Conservation (phyloP, 345 rosid genomes). For the Arabis hirsuta region DNA sequence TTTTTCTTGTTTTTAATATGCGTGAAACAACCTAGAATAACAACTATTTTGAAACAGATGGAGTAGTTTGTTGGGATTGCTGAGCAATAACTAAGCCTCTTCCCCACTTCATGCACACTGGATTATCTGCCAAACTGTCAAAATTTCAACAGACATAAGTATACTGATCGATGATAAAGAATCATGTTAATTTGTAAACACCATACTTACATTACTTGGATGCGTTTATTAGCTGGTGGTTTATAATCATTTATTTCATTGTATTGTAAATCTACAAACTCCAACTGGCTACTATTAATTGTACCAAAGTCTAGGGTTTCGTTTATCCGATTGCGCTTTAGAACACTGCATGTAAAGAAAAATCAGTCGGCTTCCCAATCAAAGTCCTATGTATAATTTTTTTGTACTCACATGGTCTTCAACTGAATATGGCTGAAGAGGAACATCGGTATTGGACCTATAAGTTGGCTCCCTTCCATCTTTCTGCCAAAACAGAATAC, state of each 20-base stretch:
- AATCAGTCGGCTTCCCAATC: not conserved
- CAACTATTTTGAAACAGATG: too few species aligned
- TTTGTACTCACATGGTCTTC: constrained; percentile 68
- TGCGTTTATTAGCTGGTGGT: constrained; percentile 14
- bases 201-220: constrained; percentile 57
- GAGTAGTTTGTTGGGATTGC: too few species aligned
- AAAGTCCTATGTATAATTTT: not conserved
- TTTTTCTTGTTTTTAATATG: too few species aligned
- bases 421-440: constrained; percentile 58
- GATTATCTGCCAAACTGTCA: constrained; percentile 72
- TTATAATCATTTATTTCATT: constrained; percentile 50
- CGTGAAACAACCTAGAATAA: too few species aligned
- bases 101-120: constrained; percentile 58
- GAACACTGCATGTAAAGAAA: constrained; percentile 42
- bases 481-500: constrained; percentile 48
- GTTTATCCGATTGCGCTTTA: constrained; percentile 55
- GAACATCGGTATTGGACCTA: constrained; percentile 57
- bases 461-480: constrained; percentile 58
- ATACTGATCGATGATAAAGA: not conserved
- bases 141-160: constrained; percentile 7
- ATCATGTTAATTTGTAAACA: not conserved
- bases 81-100: not conserved
- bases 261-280: constrained; percentile 56
- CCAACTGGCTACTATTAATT: constrained; percentile 49
- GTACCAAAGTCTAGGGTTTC: constrained; percentile 62